Base-by-base conservation (phyloP, 768 basidiomycete species). In the Goffeauzyma gilvescens region DNA sequence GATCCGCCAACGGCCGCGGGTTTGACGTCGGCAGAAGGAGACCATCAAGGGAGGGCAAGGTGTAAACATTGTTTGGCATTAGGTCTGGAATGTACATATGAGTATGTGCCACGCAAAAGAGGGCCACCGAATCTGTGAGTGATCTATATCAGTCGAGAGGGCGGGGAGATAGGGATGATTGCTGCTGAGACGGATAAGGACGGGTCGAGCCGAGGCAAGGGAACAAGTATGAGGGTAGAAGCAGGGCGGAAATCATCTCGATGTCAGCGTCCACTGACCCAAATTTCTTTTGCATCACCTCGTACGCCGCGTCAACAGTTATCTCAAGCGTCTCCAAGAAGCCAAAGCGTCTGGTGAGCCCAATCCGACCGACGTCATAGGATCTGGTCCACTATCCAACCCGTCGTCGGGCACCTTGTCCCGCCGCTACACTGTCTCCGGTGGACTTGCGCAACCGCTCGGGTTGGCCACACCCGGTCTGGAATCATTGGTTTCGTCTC, bases 51-150 rank as follows among this genome's bases (percentile, higher is more conserved):
- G 6, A 32, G 45, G 37, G 26, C 32, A 5, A 24, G 25, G 6
- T 86, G 83, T 78, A 85, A 81, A 59, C 83, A 86, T 58, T 87
- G 83, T 60, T 69, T 79, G 52, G 72, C 78, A 0, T 74, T 87
- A 38, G 78, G 75, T 15, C 79, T 86, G 37, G 72, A 76, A 5
- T 87, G 86, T 62, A 85, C 81, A 1, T 90, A 87, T 53, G 80
- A 84, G 57, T 89, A 89, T 60, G 80, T 82, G 59, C 86, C 86
- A 15, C 86, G 86, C 70, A 89, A 89, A 64, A 70, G 86, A 43
- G 86, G 86, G 0, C 86, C 86, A 3, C 86, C 85, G 2, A 89
- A 89, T 63, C 69, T 86, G 81, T 89, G 64, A 41, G 54, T 36
- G 38, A 42, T 38, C 10, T 31, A 45, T 54, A 57, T 37, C 42